phyloP scores from a whole-genome alignment of 306 rosid genomes.

The Nissolia schottii region DNA sequence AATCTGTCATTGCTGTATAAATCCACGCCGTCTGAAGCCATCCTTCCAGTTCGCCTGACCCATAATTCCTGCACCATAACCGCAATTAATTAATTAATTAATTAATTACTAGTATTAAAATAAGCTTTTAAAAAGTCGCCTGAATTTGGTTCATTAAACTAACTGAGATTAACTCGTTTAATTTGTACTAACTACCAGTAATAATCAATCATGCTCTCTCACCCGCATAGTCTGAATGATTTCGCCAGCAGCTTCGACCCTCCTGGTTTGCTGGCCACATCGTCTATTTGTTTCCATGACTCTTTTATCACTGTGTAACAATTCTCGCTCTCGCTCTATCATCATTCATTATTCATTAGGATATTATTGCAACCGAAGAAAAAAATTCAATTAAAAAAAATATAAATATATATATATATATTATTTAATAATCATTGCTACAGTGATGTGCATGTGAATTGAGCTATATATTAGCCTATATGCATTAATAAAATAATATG shows the following conservation, averaged over 20 bases:
- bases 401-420: no score
- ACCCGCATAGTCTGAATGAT: conserved; percentile 74
- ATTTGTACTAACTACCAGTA: no score
- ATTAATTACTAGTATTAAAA: no score
- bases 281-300: conserved; percentile 51
- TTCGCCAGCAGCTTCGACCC: conserved; percentile 47
- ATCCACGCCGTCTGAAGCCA: conserved; percentile 50
- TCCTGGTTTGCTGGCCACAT: conserved; percentile 14
- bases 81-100: no score
- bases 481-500: not conserved
- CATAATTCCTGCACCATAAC: conserved; percentile 22
- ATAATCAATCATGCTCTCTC: conserved; percentile 32
- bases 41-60: not conserved
- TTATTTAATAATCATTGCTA: not conserved
- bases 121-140: no score
- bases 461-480: no score
- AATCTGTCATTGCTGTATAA: conserved; percentile 79
- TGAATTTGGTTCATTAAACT: not conserved
- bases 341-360: no score
- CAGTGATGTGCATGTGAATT: not conserved
- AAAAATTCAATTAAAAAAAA: not conserved
- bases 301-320: conserved; percentile 75
- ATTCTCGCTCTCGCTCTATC: conserved; percentile 69
- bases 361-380: not conserved
- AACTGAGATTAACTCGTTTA: no score